phyloP scores from a whole-genome alignment of 2,329 filamentous ascomycete species.

The Trichoderma hamatum region DNA sequence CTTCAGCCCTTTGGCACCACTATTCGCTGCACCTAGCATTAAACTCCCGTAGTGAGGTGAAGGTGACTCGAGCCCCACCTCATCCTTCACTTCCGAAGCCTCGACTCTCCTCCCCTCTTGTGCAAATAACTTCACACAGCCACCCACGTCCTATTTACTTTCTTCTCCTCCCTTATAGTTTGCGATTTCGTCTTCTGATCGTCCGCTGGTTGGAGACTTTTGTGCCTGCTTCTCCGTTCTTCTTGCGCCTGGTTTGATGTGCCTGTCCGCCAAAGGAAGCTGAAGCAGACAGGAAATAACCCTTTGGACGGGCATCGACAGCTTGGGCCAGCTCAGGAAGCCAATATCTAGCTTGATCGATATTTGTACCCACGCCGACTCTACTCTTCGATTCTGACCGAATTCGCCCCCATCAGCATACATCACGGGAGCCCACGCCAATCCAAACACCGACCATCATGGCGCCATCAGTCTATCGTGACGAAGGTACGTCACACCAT shows the following conservation, averaged over 20 bases:
- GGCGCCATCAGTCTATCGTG: not conserved
- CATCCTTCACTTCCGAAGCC: constrained; percentile 26
- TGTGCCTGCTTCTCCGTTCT: not conserved
- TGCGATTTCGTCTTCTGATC: constrained; percentile 14
- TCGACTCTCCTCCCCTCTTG: constrained; percentile 19
- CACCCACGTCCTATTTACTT: not conserved
- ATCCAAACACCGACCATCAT: not conserved
- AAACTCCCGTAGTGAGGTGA: constrained; percentile 8
- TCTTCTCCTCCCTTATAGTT: not conserved
- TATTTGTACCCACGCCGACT: not conserved
- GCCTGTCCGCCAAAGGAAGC: not conserved
- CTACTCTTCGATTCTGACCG: not conserved
- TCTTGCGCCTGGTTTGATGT: not conserved
- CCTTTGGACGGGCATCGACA: not conserved
- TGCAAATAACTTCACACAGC: constrained; percentile 22
- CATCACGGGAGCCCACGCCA: not conserved
- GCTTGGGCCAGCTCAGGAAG: not conserved
- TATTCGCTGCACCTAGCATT: not conserved
- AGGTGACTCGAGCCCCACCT: constrained; percentile 26
- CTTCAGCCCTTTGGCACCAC: not conserved
- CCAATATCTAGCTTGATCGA: not conserved
- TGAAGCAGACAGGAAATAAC: not conserved
- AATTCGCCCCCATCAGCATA: not conserved
- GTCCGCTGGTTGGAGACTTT: not conserved
- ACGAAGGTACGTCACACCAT: constrained; percentile 21